Evolutionary conservation across 768 basidiomycete species (phyloP).

Genomic region (Hygrocybe coccinea): DNA sequence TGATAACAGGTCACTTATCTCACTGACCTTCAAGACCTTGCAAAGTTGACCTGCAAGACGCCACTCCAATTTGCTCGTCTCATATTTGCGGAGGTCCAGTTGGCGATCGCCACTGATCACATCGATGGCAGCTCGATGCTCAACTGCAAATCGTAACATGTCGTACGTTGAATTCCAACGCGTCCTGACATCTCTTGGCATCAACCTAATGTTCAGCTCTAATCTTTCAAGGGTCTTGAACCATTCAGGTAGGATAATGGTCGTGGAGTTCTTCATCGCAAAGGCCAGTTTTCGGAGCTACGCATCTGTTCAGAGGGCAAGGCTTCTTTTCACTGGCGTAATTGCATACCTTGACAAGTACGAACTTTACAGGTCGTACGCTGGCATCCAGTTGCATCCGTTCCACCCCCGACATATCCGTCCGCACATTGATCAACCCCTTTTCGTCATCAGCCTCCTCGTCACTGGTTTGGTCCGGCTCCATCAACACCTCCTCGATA

Average conservation of each 20-base stretch:
- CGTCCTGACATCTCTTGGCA: slow-evolving; percentile 32
- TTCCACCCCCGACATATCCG: not conserved
- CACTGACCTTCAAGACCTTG: slow-evolving; percentile 22
- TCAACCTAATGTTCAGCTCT: slow-evolving; percentile 9
- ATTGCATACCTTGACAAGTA: slow-evolving; percentile 14
- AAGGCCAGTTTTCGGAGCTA: slow-evolving; percentile 22
- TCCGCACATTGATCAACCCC: not conserved
- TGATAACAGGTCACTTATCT: slow-evolving; percentile 1
- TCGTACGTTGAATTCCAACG: slow-evolving; percentile 35
- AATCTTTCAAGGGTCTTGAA: slow-evolving; percentile 7
- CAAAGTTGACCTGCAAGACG: slow-evolving; percentile 20
- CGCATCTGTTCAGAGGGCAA: not conserved
- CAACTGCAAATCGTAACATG: slow-evolving; percentile 28
- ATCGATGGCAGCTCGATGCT: slow-evolving; percentile 25
- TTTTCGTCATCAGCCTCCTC: slow-evolving; percentile 7
- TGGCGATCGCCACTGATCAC: slow-evolving; percentile 13
- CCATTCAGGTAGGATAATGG: slow-evolving; percentile 31
- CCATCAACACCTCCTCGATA: not conserved
- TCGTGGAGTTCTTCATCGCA: slow-evolving; percentile 27
- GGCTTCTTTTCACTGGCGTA: not conserved
- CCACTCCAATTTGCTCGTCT: slow-evolving; percentile 23
- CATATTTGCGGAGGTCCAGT: slow-evolving; percentile 13
- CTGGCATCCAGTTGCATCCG: not conserved
- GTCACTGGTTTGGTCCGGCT: not conserved
- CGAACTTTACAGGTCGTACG: not conserved